phyloP scores from a whole-genome alignment of 73 alveolate species.

The Paramecium sexaurelia region DNA sequence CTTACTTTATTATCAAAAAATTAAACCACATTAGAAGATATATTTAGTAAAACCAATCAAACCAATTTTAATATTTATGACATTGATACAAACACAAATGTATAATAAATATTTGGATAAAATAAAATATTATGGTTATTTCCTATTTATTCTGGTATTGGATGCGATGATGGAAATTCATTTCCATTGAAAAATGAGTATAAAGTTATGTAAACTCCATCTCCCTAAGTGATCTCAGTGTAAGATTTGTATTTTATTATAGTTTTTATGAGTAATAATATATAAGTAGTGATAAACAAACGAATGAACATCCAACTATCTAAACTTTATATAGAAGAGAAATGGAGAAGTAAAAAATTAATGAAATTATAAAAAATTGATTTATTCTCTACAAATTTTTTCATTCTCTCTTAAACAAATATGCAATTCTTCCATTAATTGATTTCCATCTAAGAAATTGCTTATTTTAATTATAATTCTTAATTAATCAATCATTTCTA shows the following conservation, averaged over 20 bases:
- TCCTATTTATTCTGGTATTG: constrained; percentile 8
- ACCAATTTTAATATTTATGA: neutral
- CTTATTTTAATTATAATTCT: neutral
- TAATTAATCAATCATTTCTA: no score
- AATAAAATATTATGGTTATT: constrained; percentile 62
- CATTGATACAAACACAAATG: neutral
- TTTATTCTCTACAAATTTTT: neutral
- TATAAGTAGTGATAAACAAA: neutral
- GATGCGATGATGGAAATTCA: constrained; percentile 37
- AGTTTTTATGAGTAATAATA: neutral
- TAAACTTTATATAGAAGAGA: neutral
- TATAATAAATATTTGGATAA: constrained; percentile 49
- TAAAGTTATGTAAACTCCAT: neutral
- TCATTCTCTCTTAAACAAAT: neutral
- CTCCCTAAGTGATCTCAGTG: neutral
- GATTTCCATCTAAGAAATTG: neutral
- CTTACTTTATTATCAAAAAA: neutral
- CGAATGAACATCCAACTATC: neutral
- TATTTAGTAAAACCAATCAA: neutral
- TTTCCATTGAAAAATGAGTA: neutral
- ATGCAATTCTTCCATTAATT: neutral
- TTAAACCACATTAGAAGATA: constrained; percentile 61
- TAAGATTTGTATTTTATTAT: neutral
- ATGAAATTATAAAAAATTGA: neutral
- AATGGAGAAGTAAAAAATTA: neutral